Evolutionary conservation across 75 land plant genomes (phyloP).

Genomic region (Sequoia sempervirens): DNA sequence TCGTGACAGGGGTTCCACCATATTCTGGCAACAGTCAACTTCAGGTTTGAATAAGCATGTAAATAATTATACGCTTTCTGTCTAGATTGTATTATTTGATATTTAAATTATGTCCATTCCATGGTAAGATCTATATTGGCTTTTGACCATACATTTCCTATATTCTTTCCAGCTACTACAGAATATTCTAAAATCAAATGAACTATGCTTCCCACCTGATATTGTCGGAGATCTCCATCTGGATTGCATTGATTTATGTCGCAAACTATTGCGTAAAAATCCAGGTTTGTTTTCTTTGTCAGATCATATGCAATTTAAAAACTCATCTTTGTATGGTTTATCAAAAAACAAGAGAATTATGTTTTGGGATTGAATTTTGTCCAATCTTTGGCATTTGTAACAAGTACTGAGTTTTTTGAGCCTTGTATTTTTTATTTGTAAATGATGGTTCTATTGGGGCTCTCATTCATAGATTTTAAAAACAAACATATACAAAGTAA

Average conservation of each 20-base stretch:
- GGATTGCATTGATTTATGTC: constrained; percentile 64
- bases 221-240: constrained; percentile 35
- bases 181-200: constrained; percentile 47
- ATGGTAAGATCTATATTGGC: not conserved
- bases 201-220: constrained; percentile 41
- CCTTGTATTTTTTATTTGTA: not conserved
- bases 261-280: constrained; percentile 72
- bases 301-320: not conserved
- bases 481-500: too few species aligned
- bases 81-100: constrained; percentile 1
- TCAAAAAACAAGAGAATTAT: not conserved
- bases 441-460: not conserved
- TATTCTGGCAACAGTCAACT: constrained; percentile 51
- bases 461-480: not conserved
- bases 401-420: not conserved
- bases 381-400: not conserved
- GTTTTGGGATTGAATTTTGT: not conserved
- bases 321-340: not conserved
- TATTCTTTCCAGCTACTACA: constrained; percentile 41
- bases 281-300: constrained; percentile 55
- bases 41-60: constrained; percentile 27
- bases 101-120: not conserved
- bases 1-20: constrained; percentile 57
- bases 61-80: not conserved
- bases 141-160: not conserved